Conservation (phyloP, 2,329 filamentous ascomycete genomes). For the Apiospora marii region DNA sequence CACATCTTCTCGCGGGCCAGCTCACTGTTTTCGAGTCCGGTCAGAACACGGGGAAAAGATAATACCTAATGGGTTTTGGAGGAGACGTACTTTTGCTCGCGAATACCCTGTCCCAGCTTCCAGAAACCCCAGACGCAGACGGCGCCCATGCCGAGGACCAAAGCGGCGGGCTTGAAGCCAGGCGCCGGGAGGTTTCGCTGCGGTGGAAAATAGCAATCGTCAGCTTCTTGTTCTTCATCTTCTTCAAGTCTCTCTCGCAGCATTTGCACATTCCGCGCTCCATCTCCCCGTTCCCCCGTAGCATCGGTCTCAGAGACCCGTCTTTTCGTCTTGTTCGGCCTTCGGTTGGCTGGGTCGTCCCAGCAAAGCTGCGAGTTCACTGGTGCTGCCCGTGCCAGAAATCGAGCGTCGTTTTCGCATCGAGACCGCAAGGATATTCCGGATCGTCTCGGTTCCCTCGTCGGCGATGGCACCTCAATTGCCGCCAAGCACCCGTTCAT, state of each 20-base stretch:
- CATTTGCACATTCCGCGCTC: background rate
- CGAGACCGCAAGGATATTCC: background rate
- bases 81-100: conserved; percentile 83
- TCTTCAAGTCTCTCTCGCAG: background rate
- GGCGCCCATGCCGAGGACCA: conserved; percentile 78
- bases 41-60: background rate
- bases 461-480: background rate
- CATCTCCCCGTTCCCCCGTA: background rate
- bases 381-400: background rate
- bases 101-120: conserved; percentile 80
- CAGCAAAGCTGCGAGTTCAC: background rate
- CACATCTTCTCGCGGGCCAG: conserved; percentile 98
- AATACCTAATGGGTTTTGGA: background rate
- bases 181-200: conserved; percentile 91
- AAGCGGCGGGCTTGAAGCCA: conserved; percentile 84
- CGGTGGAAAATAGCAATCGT: conserved; percentile 30
- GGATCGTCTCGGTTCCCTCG: background rate
- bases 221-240: conserved; percentile 28
- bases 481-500: background rate
- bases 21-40: conserved; percentile 65
- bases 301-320: too few species aligned
- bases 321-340: background rate
- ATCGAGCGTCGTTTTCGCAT: background rate
- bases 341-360: background rate
- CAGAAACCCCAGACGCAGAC: conserved; percentile 94